These are phyloP conservation scores for Corylus heterophylla DNA, from an alignment of 306 rosid genomes.

Conservation along the genomic window DNA sequence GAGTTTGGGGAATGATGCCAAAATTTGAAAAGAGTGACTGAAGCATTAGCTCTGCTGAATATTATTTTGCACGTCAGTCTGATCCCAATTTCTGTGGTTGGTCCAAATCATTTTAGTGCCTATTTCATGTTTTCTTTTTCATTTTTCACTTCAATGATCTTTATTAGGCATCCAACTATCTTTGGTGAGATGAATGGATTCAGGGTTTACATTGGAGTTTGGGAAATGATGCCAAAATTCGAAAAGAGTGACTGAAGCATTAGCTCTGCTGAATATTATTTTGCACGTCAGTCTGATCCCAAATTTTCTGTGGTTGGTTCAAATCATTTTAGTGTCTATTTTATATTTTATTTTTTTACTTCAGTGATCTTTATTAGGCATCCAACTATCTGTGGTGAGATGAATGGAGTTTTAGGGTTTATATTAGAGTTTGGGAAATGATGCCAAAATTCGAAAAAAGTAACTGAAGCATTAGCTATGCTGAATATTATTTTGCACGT, in stretches of 20 bases:
- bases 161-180: not conserved
- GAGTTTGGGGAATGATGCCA: slow-evolving; percentile 35
- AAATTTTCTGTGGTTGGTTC: not conserved
- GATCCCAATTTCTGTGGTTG: slow-evolving; percentile 11
- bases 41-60: slow-evolving; percentile 27
- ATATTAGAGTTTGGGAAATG: slow-evolving; percentile 15
- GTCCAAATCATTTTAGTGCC: not conserved
- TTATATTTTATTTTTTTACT: too few relatives aligned
- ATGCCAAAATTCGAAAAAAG: not conserved
- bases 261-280: slow-evolving; percentile 21
- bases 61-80: slow-evolving; percentile 42
- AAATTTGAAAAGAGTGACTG: not conserved
- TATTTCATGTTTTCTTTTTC: too few relatives aligned
- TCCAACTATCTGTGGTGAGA: too few relatives aligned
- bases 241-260: not conserved
- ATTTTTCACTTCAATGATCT: too few relatives aligned
- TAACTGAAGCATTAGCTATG: slow-evolving; percentile 21
- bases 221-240: slow-evolving; percentile 13
- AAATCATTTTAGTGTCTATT: too few relatives aligned
- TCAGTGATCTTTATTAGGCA: too few relatives aligned
- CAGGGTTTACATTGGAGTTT: not conserved
- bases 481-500: slow-evolving; percentile 32
- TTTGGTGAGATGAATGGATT: not conserved
- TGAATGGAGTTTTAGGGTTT: not conserved
- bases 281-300: slow-evolving; percentile 42